phyloP scores from a whole-genome alignment of 2,329 filamentous ascomycete genomes.

The Parastagonospora avenae region DNA sequence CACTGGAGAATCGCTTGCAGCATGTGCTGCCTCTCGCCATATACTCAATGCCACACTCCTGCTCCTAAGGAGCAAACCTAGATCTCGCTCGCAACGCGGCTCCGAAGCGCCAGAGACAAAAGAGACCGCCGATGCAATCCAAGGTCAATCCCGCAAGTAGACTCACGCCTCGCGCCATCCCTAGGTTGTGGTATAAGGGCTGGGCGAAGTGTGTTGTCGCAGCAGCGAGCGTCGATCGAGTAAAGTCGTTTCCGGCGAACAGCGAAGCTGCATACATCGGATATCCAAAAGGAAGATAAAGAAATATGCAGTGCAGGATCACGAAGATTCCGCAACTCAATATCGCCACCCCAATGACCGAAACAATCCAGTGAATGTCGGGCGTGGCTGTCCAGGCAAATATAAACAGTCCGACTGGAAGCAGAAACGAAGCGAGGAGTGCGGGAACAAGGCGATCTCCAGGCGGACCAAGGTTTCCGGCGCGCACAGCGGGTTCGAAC shows the following conservation, averaged over 20 bases:
- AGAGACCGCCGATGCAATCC: not conserved
- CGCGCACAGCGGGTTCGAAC: slow-evolving; percentile 18
- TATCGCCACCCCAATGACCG: slow-evolving; percentile 55
- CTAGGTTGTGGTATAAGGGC: slow-evolving; percentile 62
- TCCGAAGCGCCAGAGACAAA: too few relatives aligned
- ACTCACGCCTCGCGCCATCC: slow-evolving; percentile 61
- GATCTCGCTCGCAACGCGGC: too few relatives aligned
- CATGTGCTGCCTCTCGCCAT: too few relatives aligned
- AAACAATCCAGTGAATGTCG: slow-evolving; percentile 60
- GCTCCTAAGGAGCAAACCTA: too few relatives aligned
- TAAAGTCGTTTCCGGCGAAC: slow-evolving; percentile 65
- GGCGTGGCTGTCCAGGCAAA: slow-evolving; percentile 65
- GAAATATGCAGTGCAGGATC: slow-evolving; percentile 51
- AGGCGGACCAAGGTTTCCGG: slow-evolving; percentile 11
- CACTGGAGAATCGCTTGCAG: too few relatives aligned
- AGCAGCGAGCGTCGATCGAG: slow-evolving; percentile 60
- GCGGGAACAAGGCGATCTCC: slow-evolving; percentile 19
- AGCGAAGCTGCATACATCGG: slow-evolving; percentile 53
- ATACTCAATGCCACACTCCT: too few relatives aligned
- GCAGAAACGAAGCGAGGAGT: slow-evolving; percentile 12
- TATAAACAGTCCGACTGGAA: slow-evolving; percentile 21
- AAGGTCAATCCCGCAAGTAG: slow-evolving; percentile 55
- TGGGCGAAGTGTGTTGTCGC: slow-evolving; percentile 62
- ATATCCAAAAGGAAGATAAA: slow-evolving; percentile 59
- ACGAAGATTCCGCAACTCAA: too few relatives aligned